Evolutionary conservation across 2,329 filamentous ascomycete genomes (phyloP).

Genomic region (Curvularia eragrostidis): DNA sequence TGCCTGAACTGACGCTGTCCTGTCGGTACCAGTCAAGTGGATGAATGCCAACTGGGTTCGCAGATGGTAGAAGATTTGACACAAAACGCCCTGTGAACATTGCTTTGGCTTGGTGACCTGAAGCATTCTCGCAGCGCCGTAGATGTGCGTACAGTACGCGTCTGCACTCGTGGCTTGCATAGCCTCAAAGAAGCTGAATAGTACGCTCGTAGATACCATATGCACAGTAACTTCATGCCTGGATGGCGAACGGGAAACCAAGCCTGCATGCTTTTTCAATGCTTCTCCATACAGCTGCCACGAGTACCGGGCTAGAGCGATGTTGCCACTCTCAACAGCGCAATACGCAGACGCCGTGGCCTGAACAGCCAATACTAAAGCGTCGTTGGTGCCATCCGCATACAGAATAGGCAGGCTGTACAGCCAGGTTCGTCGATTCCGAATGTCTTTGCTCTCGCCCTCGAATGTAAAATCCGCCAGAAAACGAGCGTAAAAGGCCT

Average conservation of each 20-base stretch:
- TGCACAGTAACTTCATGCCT: conserved; percentile 33
- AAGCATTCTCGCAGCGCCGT: conserved; percentile 39
- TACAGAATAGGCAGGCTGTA: conserved; percentile 34
- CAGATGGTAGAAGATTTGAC: conserved; percentile 44
- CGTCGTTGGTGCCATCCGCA: conserved; percentile 32
- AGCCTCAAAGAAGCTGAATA: conserved; percentile 43
- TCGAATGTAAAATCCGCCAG: conserved; percentile 35
- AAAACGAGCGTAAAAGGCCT: conserved; percentile 40
- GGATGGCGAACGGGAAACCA: conserved; percentile 19
- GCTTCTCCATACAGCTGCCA: conserved; percentile 39
- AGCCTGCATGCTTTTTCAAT: conserved; percentile 27
- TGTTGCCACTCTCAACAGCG: conserved; percentile 30
- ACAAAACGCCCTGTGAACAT: conserved; percentile 35
- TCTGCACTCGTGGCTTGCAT: conserved; percentile 39
- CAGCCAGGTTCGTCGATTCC: conserved; percentile 39
- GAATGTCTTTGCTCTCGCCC: conserved; percentile 33
- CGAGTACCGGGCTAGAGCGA: conserved; percentile 28
- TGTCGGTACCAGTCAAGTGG: conserved; percentile 22
- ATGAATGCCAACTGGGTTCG: conserved; percentile 36
- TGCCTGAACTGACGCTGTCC: conserved; percentile 9
- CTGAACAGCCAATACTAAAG: conserved; percentile 34
- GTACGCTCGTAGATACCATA: conserved; percentile 41
- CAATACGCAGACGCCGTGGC: conserved; percentile 41
- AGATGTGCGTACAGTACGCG: conserved; percentile 40
- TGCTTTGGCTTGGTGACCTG: conserved; percentile 36